Evolutionary conservation across 2,329 filamentous ascomycete genomes (phyloP).

Genomic region (Harringtonia aguacate): DNA sequence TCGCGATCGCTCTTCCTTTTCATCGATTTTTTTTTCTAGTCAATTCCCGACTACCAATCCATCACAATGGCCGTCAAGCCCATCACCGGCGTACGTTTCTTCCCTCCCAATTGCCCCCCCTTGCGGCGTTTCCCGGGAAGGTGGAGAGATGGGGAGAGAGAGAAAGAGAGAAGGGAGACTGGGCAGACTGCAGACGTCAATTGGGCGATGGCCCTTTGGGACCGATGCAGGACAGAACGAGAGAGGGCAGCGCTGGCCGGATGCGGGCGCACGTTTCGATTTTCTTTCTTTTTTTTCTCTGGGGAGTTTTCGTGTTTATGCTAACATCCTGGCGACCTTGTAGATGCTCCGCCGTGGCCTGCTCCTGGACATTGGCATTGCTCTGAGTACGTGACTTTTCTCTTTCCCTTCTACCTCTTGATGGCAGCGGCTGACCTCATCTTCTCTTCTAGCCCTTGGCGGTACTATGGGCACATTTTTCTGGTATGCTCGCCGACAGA

Average conservation of each 20-base stretch:
- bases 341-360: slow-evolving; percentile 52
- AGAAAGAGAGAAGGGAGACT: too few relatives aligned
- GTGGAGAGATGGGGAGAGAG: too few relatives aligned
- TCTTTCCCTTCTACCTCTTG: neutral
- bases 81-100: slow-evolving; percentile 46
- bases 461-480: slow-evolving; percentile 43
- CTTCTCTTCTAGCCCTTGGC: slow-evolving; percentile 37
- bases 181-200: too few relatives aligned
- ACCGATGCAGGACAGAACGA: too few relatives aligned
- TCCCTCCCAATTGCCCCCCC: neutral
- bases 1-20: neutral
- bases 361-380: slow-evolving; percentile 44
- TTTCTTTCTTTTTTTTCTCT: neutral
- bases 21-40: neutral
- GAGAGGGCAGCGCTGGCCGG: too few relatives aligned
- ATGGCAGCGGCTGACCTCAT: slow-evolving; percentile 23
- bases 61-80: slow-evolving; percentile 44
- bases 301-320: neutral
- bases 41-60: too few relatives aligned
- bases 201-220: too few relatives aligned
- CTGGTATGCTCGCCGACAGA: too few relatives aligned
- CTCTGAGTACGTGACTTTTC: slow-evolving; percentile 35
- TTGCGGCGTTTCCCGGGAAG: slow-evolving; percentile 1
- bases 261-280: too few relatives aligned
- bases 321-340: slow-evolving; percentile 1